Base-by-base conservation (phyloP, 306 rosid genomes). In the Cyclanthera cordifolia region DNA sequence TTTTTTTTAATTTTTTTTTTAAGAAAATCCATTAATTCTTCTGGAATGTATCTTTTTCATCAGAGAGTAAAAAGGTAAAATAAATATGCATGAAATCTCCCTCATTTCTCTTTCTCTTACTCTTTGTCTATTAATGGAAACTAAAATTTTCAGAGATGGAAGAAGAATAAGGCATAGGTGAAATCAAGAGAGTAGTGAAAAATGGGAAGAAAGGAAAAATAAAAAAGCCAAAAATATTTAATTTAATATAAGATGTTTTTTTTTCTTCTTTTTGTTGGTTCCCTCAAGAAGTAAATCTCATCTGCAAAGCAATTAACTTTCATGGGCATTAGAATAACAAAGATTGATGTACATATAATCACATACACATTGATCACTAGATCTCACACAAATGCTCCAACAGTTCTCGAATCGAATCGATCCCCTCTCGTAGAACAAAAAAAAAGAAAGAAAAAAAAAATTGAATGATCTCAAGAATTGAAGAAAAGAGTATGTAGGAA, bases 331-430 rank as follows among this genome's bases (percentile, higher is more conserved):
- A 7, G 20, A 39, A 41, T 47, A 64, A 43, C 37, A 64, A 43
- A 43, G 69, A 43, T 43, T 43, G 69, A 64, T 64, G 17, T 64
- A 64, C 69, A 64, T 32, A 64, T 64, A 64, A 61, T 61, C 53
- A 64, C 52, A 58, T 37, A 64, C 34, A 64, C 69, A 34, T 64
- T n/a, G n/a, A n/a, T 43, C 69, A 20, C 69, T 43, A 64, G 14
- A 23, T 39, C 53, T 23, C 53, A 1, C 69, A 64, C 69, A 64
- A 37, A 60, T 59, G 34, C 28, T 39, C 68, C 50, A 61, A 37
- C 10, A 60, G n/a, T 60, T 37, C 66, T 32, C 14, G 7, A 32
- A 39, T 28, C 24, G 37, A 54, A 11, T 3, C 6, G 66, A 58
- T 58, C 46, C 52, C 19, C 37, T 39, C 69, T 43, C 2, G 10